A percentile compares a stretch with the other conserved stretches of the same genome.
Evolutionary conservation across 345 rosid genomes (phyloP).

Genomic region (Triadica sebifera): DNA sequence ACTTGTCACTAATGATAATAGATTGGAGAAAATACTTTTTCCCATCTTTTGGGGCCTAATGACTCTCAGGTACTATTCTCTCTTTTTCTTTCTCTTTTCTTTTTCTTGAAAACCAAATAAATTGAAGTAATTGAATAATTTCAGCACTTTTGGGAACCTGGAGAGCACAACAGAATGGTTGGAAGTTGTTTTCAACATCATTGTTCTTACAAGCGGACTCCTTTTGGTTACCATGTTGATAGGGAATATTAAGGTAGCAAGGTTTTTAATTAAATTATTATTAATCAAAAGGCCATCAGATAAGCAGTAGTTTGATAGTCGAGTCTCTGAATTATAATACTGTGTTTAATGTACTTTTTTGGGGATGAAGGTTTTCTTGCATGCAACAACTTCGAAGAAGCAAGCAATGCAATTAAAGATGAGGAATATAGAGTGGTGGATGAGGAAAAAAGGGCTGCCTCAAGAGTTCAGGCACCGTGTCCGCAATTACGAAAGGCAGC

Average conservation of each 20-base stretch:
- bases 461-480: slow-evolving; percentile 81
- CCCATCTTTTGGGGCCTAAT: slow-evolving; percentile 97
- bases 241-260: slow-evolving; percentile 88
- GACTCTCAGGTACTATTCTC: slow-evolving; percentile 71
- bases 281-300: too few relatives aligned
- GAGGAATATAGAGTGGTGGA: slow-evolving; percentile 99
- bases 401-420: slow-evolving; percentile 96
- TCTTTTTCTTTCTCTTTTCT: too few relatives aligned
- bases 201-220: slow-evolving; percentile 89
- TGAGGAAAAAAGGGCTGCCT: slow-evolving; percentile 86
- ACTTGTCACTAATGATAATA: slow-evolving; percentile 66
- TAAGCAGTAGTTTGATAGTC: too few relatives aligned
- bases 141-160: slow-evolving; percentile 89
- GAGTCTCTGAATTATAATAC: too few relatives aligned
- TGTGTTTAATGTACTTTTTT: background rate
- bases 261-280: background rate
- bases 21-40: slow-evolving; percentile 84
- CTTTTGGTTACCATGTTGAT: slow-evolving; percentile 92
- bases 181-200: slow-evolving; percentile 92
- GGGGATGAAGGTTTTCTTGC: slow-evolving; percentile 61
- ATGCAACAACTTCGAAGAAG: slow-evolving; percentile 91
- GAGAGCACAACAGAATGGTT: slow-evolving; percentile 97
- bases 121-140: background rate
- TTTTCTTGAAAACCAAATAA: too few relatives aligned
- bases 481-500: slow-evolving; percentile 84